Percentiles rank a stretch among this genome's conserved stretches.
These are phyloP conservation scores for Cunninghamia lanceolata DNA, from an alignment of 75 land plant genomes.

Conservation along the genomic window DNA sequence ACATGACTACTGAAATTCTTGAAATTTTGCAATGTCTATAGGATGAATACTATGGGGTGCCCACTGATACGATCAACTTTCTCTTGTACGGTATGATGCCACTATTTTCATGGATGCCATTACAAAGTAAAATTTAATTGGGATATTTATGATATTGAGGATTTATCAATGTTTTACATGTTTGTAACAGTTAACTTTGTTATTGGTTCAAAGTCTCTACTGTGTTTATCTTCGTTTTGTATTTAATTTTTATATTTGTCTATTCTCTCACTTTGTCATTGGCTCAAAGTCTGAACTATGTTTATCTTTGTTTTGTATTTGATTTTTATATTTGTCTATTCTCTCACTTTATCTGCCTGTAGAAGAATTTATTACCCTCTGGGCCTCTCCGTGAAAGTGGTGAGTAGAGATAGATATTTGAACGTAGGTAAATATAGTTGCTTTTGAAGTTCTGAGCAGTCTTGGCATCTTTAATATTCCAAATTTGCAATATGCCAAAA, in stretches of 20 bases:
- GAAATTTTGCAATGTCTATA: constrained; percentile 1
- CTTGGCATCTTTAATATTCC: not conserved
- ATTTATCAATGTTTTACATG: not conserved
- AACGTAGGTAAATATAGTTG: not conserved
- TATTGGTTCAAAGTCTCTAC: not conserved
- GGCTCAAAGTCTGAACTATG: not conserved
- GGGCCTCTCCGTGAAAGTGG: too few species aligned
- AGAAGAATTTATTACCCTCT: not conserved
- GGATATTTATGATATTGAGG: not conserved
- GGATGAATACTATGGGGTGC: not conserved
- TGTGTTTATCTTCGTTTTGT: not conserved
- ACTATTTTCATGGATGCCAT: not conserved
- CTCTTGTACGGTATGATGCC: not conserved
- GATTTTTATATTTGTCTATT: not conserved
- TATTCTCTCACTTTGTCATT: not conserved
- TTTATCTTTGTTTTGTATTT: not conserved
- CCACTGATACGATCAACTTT: not conserved
- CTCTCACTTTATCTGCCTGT: not conserved
- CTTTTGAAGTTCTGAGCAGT: not conserved
- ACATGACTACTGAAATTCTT: not conserved
- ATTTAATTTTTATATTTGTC: not conserved
- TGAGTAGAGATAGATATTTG: not conserved
- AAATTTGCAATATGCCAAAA: not conserved
- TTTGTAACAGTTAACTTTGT: not conserved
- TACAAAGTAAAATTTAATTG: not conserved